phyloP scores from a whole-genome alignment of 257 asterid species.

The Primulina tabacum region DNA sequence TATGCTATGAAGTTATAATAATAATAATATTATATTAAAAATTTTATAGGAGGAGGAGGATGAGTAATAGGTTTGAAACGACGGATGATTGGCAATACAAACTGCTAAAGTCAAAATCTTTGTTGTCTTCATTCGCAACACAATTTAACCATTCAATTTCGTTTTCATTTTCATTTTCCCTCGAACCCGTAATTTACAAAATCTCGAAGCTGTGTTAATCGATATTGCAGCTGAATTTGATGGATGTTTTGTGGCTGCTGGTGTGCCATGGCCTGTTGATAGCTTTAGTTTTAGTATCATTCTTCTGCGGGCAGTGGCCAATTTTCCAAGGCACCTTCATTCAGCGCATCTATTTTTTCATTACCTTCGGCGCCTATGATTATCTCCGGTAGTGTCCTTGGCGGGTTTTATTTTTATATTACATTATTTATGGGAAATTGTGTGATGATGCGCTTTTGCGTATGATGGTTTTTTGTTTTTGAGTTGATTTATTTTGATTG shows the following conservation, averaged over 20 bases:
- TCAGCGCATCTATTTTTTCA: slow-evolving; percentile 69
- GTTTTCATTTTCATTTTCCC: background rate
- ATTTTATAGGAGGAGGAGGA: too few species aligned
- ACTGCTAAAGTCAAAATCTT: background rate
- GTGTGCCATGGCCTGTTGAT: slow-evolving; percentile 80
- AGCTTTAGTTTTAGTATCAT: slow-evolving; percentile 67
- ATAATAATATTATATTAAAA: too few species aligned
- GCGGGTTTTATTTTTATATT: background rate
- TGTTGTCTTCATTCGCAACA: background rate
- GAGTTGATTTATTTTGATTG: background rate
- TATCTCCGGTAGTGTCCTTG: slow-evolving; percentile 51
- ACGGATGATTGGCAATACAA: too few species aligned
- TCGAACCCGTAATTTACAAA: background rate
- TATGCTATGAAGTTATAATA: too few species aligned
- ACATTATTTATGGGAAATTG: background rate
- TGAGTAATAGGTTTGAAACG: too few species aligned
- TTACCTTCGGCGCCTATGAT: slow-evolving; percentile 85
- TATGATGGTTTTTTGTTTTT: background rate
- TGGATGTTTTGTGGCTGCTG: slow-evolving; percentile 81
- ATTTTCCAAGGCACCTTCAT: slow-evolving; percentile 86
- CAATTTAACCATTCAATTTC: background rate
- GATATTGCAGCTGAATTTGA: slow-evolving; percentile 8
- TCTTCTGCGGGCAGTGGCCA: slow-evolving; percentile 98
- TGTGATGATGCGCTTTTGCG: background rate
- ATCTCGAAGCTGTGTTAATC: background rate